Evolutionary conservation across 1,139 yeast species (phyloP), one percentile per base, ranked within the genome.

Genomic region (Arxiozyma telluris): DNA sequence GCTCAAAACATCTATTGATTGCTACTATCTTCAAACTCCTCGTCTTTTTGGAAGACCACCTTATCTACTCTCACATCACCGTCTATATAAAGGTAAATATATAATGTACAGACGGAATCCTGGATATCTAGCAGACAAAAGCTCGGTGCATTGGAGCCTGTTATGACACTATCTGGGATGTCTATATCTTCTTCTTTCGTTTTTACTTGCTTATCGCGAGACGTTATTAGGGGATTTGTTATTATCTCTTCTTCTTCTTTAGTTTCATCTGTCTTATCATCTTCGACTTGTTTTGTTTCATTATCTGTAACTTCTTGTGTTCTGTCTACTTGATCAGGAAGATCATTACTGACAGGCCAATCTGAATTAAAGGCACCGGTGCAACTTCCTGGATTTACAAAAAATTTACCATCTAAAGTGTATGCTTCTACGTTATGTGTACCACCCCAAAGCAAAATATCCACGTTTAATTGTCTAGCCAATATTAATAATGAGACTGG

Each of bases 371-470:
- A 81, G 0, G 97, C 96, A 17, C 98, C 98, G 0, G 98, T 90
- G 47, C 95, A 96, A 66, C 96, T 86, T 0, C 98, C 98, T 0
- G 98, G 98, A 67, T 89, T 91, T 27, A 93, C 78, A 65, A 93
- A 93, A 70, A 91, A 89, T 71, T 88, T 89, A 34, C 95, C 96
- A 61, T 90, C 98, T 57, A 91, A 74, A 12, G 94, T 88, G 65
- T 89, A 93, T 0, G 97, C 96, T 66, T 93, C 98, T 8, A 89
- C 95, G 59, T 83, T 81, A 68, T 89, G 96, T 1, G 96, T 84
- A 0, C 96, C 96, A n/a, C 98, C 98, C 88, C 95, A 89, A n/a
- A 93, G 76, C 62, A 93, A 75, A 11, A 93, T 79, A 69, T 93
- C 98, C 49, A 88, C 98, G 67, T 91, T 96, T 75, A 91, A 75